Evolutionary conservation across 192 early-diverging fungal species (phyloP).

Genomic region (Entomortierella parvispora): DNA sequence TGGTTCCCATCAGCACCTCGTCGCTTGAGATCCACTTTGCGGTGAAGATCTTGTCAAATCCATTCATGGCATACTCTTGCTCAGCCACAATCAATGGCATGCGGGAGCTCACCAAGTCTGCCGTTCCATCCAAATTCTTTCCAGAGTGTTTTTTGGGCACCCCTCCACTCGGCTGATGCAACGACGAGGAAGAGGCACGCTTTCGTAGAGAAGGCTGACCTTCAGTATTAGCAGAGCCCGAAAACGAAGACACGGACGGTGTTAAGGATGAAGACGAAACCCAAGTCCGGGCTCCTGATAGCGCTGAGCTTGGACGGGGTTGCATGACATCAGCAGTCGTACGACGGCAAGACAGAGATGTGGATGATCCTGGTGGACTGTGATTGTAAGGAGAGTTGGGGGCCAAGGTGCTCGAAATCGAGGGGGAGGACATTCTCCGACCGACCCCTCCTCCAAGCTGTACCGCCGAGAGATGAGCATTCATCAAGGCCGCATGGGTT

Average conservation of each 20-base stretch:
- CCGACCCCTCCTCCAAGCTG: conserved; percentile 16
- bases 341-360: background rate
- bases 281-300: conserved; percentile 22
- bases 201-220: too few relatives aligned
- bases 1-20: conserved; percentile 69
- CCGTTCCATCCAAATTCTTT: background rate
- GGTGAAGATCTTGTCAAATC: conserved; percentile 70
- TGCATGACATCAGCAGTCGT: background rate
- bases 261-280: conserved; percentile 10
- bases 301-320: conserved; percentile 5
- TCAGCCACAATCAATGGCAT: conserved; percentile 37
- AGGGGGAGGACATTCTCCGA: conserved; percentile 38
- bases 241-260: background rate
- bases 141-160: background rate
- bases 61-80: conserved; percentile 26
- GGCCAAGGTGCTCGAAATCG: conserved; percentile 14
- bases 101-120: conserved; percentile 19
- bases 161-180: conserved; percentile 12
- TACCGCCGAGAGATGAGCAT: conserved; percentile 20
- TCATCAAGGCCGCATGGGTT: background rate
- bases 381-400: background rate
- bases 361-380: background rate
- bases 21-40: conserved; percentile 59
- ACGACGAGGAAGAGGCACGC: background rate
- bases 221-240: too few relatives aligned